phyloP scores from a whole-genome alignment of 164 flowering plant species.

The Kalanchoe fedtschenkoi region DNA sequence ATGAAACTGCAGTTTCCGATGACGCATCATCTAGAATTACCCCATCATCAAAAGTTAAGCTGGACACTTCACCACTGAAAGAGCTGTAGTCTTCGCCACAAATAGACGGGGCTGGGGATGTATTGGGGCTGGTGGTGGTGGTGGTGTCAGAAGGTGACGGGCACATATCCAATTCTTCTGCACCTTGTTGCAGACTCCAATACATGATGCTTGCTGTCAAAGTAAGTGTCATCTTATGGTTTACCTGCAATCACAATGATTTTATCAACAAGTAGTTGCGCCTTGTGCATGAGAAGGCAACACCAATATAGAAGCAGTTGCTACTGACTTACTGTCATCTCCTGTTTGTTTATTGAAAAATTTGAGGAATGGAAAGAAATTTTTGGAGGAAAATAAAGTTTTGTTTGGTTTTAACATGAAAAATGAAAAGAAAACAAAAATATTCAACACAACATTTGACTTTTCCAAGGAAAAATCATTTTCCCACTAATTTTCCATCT shows the following conservation, averaged over 20 bases:
- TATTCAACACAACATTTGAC: too few species aligned
- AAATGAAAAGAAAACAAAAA: too few species aligned
- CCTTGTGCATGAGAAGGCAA: neutral
- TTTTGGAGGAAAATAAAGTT: too few species aligned
- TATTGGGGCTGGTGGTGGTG: constrained; percentile 18
- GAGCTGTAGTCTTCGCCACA: constrained; percentile 30
- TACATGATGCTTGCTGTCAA: constrained; percentile 9
- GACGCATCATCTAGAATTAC: neutral
- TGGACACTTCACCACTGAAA: constrained; percentile 33
- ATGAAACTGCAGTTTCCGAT: neutral
- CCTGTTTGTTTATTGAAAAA: too few species aligned
- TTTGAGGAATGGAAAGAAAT: too few species aligned
- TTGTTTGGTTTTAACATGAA: too few species aligned
- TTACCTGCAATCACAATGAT: constrained; percentile 2
- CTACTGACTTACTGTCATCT: too few species aligned
- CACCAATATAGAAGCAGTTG: too few species aligned
- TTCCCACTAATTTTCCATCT: too few species aligned
- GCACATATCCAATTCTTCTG: constrained; percentile 6
- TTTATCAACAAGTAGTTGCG: neutral
- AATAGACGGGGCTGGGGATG: constrained; percentile 29
- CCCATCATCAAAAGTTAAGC: constrained; percentile 2
- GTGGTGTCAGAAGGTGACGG: constrained; percentile 13
- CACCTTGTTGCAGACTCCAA: constrained; percentile 8
- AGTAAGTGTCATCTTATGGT: constrained; percentile 7
- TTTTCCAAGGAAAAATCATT: too few species aligned